phyloP scores from a whole-genome alignment of 441 rosid genomes.

The Erodium moschatum region DNA sequence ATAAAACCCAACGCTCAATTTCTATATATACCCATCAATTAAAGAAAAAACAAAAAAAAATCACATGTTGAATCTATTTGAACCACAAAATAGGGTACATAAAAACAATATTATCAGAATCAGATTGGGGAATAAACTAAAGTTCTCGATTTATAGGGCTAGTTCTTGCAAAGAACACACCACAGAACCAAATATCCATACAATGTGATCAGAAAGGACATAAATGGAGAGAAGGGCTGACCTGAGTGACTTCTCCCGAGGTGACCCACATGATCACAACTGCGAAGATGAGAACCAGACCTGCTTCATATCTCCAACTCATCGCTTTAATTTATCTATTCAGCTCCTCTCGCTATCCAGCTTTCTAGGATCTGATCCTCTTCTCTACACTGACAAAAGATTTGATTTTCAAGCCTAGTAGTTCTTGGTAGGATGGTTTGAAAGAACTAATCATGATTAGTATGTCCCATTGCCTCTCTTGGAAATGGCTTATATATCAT shows the following conservation, averaged over 20 bases:
- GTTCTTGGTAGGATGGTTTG: neutral
- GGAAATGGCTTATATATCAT: neutral
- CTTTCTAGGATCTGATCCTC: neutral
- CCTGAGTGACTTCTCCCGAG: conserved; percentile 47
- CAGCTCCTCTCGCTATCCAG: no score
- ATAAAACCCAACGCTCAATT: neutral
- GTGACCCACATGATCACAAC: conserved; percentile 43
- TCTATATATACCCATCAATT: no score
- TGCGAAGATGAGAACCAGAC: conserved; percentile 30
- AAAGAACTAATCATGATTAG: conserved; percentile 8
- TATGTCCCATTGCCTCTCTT: neutral
- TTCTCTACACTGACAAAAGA: neutral
- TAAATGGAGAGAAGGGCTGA: neutral
- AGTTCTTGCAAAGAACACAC: no score
- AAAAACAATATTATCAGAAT: no score
- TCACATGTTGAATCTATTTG: no score
- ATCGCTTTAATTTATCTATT: conserved; percentile 17
- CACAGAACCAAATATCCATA: no score
- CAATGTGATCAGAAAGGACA: no score
- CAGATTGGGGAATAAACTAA: no score
- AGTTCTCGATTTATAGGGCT: no score
- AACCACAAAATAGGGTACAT: no score
- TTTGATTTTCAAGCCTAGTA: neutral
- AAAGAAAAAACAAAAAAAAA: no score
- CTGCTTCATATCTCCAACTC: conserved; percentile 39